Evolutionary conservation across 192 early-diverging fungal genomes (phyloP), one percentile per base, ranked within the genome.

Genomic region (Endogone sp.): DNA sequence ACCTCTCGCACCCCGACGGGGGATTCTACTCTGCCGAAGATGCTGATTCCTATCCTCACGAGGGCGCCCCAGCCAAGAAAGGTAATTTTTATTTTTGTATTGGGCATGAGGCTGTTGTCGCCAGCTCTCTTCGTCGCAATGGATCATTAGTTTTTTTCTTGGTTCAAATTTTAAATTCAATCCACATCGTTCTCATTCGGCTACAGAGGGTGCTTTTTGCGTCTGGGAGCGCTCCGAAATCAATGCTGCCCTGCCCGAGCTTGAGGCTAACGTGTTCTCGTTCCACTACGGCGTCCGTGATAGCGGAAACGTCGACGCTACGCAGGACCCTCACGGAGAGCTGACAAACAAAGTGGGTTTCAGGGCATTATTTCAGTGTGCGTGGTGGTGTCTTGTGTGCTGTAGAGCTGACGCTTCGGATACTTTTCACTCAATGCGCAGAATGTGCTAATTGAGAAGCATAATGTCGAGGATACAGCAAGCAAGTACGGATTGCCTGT

Each of bases 1-100:
- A 89, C 72, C 68, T 89, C 21, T 62, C 64, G 23, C 71, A 80
- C 58, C 55, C 78, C 6, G 60, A 76, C 6, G 84, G 84, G 2
- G 88, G 79, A 0, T 89, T 89, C 62, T 89, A 84, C 65, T 87
- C 81, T 25, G 88, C 86, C 21, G 85, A 89, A 75, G 88, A 89
- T 71, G 88, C 88, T 11, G 88, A 89, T 73, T 87, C 86, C 3
- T 62, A 76, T 28, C 82, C 86, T 20, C 65, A 62, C n/a, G 60
- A 68, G 8, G 75, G 63, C 22, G 71, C 80, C 6, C 2, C 62
- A 10, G 76, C 82, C 58, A 84, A 85, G 66, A 29, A 74, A n/a
- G 81, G 83, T 83, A 69, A 58, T 66, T 23, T n/a, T 11, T 25
- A 9, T 23, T 60, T 28, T 30, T 22, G n/a, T n/a, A n/a, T n/a